Percentiles rank a stretch among this genome's conserved stretches.
Conservation (phyloP, 176 grass and related monocot genomes). For the Oryza meridionalis region DNA sequence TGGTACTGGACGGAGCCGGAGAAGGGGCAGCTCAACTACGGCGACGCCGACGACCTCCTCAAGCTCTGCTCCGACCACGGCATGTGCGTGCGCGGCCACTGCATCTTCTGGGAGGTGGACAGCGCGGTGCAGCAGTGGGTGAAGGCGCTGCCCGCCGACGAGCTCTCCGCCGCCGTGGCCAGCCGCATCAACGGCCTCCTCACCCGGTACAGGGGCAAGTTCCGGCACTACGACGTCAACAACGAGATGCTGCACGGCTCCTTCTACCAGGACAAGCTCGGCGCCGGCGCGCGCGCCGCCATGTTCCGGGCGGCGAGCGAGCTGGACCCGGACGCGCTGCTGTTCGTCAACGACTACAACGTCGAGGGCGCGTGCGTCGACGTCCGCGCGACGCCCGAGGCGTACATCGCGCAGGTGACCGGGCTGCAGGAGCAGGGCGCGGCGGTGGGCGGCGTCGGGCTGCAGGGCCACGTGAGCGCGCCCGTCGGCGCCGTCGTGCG, state of each 20-base stretch:
- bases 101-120: constrained; percentile 95
- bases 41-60: constrained; percentile 84
- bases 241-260: constrained; percentile 96
- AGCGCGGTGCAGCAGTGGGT: constrained; percentile 75
- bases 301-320: constrained; percentile 74
- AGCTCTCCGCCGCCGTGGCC: constrained; percentile 60
- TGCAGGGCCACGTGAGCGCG: constrained; percentile 70
- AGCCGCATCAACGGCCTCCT: constrained; percentile 61
- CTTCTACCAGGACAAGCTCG: constrained; percentile 87
- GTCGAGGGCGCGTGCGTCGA: constrained; percentile 69
- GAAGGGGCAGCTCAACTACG: constrained; percentile 66
- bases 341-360: constrained; percentile 97
- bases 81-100: constrained; percentile 71
- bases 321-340: constrained; percentile 63
- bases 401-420: constrained; percentile 74
- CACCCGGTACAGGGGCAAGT: constrained; percentile 77
- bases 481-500: constrained; percentile 65
- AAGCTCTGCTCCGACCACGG: constrained; percentile 73
- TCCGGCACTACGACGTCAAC: constrained; percentile 87
- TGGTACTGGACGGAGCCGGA: constrained; percentile 95
- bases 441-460: constrained; percentile 59
- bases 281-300: constrained; percentile 53
- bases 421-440: constrained; percentile 81
- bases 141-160: constrained; percentile 47
- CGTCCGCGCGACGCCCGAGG: constrained; percentile 50